Conservation (phyloP, 2,329 filamentous ascomycete genomes). For the Aureobasidium mangrovei region DNA sequence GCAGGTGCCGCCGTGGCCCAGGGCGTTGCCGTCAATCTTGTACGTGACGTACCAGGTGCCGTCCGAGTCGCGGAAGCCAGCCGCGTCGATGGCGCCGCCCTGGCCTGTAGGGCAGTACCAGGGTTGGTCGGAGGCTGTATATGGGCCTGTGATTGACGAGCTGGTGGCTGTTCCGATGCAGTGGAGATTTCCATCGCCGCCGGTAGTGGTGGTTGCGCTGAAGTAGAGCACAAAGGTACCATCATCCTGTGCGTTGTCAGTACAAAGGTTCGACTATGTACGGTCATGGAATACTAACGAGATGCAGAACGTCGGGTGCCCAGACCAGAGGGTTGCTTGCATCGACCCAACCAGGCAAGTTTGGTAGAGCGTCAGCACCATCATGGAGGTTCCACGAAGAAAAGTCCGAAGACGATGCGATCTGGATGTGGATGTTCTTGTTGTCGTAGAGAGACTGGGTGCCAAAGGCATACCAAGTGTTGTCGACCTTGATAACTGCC, state of each 20-base stretch:
- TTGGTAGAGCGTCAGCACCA: slow-evolving; percentile 26
- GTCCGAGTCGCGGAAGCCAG: slow-evolving; percentile 21
- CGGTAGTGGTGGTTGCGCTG: slow-evolving; percentile 21
- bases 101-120: slow-evolving; percentile 22
- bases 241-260: slow-evolving; percentile 16
- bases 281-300: slow-evolving; percentile 12
- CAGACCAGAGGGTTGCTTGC: slow-evolving; percentile 23
- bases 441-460: slow-evolving; percentile 21
- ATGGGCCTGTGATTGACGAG: slow-evolving; percentile 21
- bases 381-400: slow-evolving; percentile 22
- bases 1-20: slow-evolving; percentile 22
- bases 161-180: slow-evolving; percentile 23
- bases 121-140: slow-evolving; percentile 19
- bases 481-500: slow-evolving; percentile 26
- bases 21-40: slow-evolving; percentile 24
- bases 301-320: slow-evolving; percentile 27
- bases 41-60: slow-evolving; percentile 22
- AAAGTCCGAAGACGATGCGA: slow-evolving; percentile 30
- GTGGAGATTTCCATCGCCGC: slow-evolving; percentile 19
- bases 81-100: slow-evolving; percentile 25
- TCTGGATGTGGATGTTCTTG: slow-evolving; percentile 25
- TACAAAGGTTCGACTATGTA: background rate
- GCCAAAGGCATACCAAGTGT: slow-evolving; percentile 31
- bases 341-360: slow-evolving; percentile 24
- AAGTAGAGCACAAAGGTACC: slow-evolving; percentile 25